Evolutionary conservation across 148 eudicot species (phyloP), one percentile per base, ranked within the genome.

Genomic region (Chenopodium berlandieri): DNA sequence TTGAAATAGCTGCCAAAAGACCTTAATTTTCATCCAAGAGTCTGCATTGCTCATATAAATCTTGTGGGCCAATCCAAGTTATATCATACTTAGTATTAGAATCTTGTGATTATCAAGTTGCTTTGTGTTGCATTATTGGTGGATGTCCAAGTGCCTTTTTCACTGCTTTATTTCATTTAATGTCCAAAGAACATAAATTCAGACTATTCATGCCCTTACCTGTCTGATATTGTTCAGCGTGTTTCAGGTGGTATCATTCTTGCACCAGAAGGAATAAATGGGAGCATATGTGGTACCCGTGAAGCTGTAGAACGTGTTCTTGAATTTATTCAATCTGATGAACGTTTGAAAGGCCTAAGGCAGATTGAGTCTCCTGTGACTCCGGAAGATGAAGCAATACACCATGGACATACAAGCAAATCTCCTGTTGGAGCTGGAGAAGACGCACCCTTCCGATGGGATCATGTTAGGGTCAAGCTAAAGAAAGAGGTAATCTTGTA

Each of bases 191-290:
- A 40, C 46, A 72, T 66, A 69, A 54, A 17, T 73, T 60, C 48
- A 37, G 50, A 40, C 32, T 58, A 75, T 75, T 75, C 79, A 80
- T 71, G 70, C 89, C 97, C 92, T 86, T 91, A 92, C 86, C 79
- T 50, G 86, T 85, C 97, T 92, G 93, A 92, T 93, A 83, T 77
- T 88, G 80, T 84, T 82, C 97, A 96, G 99, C 92, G 88, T 89
- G 94, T 95, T 88, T 95, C 98, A 92, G 99, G 99, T 77, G 99
- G 99, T 75, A 94, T 96, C 69, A 96, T 96, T 82, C 99, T 96
- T 80, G 99, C 99, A 47, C 97, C 98, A 40, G 99, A 96, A 88
- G 99, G 99, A 82, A 94, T 96, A 78, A 96, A 96, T 81, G 98
- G 99, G 16, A 96, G 99, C 89, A 91, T 96, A 83, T 96, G 99